Conservation (phyloP, 2,329 filamentous ascomycete genomes). For the Pseudogymnoascus sp. region DNA sequence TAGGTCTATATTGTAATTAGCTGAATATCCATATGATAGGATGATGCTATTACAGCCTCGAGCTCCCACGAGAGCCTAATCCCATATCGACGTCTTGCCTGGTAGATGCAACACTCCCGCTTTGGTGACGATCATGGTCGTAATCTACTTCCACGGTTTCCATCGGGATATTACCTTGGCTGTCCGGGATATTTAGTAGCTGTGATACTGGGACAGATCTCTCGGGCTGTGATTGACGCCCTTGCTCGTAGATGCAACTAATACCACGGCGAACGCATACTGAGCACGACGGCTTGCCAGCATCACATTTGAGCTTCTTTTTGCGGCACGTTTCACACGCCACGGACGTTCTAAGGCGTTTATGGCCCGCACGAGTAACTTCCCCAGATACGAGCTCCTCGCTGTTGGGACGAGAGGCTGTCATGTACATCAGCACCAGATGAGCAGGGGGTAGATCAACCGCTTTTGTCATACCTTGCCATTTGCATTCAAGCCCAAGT, state of each 20-base stretch:
- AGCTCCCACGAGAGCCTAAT: background rate
- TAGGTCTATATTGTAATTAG: background rate
- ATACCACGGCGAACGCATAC: background rate
- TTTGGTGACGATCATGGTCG: background rate
- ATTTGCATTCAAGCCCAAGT: constrained; percentile 8
- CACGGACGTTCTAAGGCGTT: constrained; percentile 4
- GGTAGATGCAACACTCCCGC: background rate
- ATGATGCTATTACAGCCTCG: background rate
- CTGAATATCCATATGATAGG: background rate
- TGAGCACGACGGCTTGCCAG: constrained; percentile 2
- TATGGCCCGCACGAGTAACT: constrained; percentile 3
- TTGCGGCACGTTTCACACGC: constrained; percentile 9
- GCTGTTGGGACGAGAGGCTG: background rate
- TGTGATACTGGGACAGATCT: background rate
- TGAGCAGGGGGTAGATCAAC: background rate
- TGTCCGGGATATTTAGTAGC: background rate
- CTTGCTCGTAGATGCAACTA: constrained; percentile 1
- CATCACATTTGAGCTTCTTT: constrained; percentile 8
- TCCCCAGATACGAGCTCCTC: background rate
- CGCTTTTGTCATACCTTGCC: background rate
- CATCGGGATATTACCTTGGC: background rate
- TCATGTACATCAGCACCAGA: background rate
- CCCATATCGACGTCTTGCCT: background rate
- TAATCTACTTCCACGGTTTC: background rate
- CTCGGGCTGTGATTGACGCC: constrained; percentile 6